phyloP scores from a whole-genome alignment of 352 stramenopile genomes.

The Globisporangium alternatum region DNA sequence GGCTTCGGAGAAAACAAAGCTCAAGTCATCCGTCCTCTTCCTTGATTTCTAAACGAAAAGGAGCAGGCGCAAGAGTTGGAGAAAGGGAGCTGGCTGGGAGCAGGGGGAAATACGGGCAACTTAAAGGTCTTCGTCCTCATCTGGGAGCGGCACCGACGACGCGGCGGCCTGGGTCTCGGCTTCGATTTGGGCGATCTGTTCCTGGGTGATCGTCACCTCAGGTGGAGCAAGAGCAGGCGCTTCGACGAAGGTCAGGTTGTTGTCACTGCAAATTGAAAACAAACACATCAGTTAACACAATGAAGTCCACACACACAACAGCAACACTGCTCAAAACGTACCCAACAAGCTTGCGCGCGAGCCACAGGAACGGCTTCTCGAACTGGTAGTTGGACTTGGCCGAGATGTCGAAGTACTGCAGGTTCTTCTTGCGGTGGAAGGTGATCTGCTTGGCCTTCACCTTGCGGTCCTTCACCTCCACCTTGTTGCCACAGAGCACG shows the following conservation, averaged over 20 bases:
- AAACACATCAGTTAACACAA: slow-evolving; percentile 12
- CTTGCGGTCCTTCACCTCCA: slow-evolving; percentile 99
- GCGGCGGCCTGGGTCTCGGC: slow-evolving; percentile 89
- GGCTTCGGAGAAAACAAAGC: slow-evolving; percentile 7
- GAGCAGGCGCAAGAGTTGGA: slow-evolving; percentile 1
- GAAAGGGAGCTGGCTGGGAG: neutral
- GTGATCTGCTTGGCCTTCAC: slow-evolving; percentile 99
- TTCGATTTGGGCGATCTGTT: slow-evolving; percentile 92
- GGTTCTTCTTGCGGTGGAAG: slow-evolving; percentile 99
- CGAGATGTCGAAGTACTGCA: slow-evolving; percentile 99
- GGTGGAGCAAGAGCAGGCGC: slow-evolving; percentile 94
- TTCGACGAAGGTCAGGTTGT: slow-evolving; percentile 98
- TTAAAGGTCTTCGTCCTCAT: slow-evolving; percentile 98
- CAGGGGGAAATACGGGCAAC: slow-evolving; percentile 28
- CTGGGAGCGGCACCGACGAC: slow-evolving; percentile 91
- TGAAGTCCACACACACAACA: neutral
- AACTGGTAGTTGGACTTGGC: slow-evolving; percentile 99
- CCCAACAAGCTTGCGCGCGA: slow-evolving; percentile 98
- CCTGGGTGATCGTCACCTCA: slow-evolving; percentile 95
- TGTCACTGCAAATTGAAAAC: slow-evolving; percentile 71
- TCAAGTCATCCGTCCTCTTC: slow-evolving; percentile 18
- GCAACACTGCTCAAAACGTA: slow-evolving; percentile 29
- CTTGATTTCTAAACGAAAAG: slow-evolving; percentile 30
- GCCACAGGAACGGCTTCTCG: slow-evolving; percentile 99
- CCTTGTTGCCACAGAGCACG: slow-evolving; percentile 99